phyloP scores from a whole-genome alignment of 129 eudicot genomes.

The Flaveria trinervia region DNA sequence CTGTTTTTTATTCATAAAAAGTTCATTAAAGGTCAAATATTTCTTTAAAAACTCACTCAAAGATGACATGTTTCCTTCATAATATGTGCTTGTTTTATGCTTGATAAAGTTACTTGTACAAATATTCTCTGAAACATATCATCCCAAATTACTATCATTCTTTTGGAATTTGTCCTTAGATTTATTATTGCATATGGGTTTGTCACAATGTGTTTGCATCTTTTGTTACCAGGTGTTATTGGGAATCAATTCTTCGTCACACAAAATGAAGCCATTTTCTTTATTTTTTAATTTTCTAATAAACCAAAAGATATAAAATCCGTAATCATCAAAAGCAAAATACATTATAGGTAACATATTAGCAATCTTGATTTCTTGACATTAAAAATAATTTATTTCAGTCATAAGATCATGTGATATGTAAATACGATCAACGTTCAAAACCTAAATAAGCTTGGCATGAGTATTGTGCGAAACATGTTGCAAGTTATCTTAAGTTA shows the following conservation, averaged over 20 bases:
- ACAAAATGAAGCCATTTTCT: slow-evolving; percentile 18
- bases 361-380: too few species aligned
- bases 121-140: slow-evolving; percentile 28
- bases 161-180: slow-evolving; percentile 9
- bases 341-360: too few species aligned
- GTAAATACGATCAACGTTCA: too few species aligned
- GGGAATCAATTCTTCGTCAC: slow-evolving; percentile 22
- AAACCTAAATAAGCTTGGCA: too few species aligned
- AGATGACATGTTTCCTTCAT: slow-evolving; percentile 21
- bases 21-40: neutral
- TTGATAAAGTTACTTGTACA: slow-evolving; percentile 23
- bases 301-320: neutral
- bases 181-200: slow-evolving; percentile 23
- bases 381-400: too few species aligned
- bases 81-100: slow-evolving; percentile 6
- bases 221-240: slow-evolving; percentile 16
- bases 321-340: too few species aligned
- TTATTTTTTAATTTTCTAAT: neutral
- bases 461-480: too few species aligned
- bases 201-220: slow-evolving; percentile 34
- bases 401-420: too few species aligned
- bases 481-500: too few species aligned
- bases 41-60: slow-evolving; percentile 6
- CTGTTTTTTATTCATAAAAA: neutral
- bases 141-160: slow-evolving; percentile 8